These are phyloP conservation scores for Hippophae gyantsensis DNA, from an alignment of 306 rosid genomes.

Conservation along the genomic window DNA sequence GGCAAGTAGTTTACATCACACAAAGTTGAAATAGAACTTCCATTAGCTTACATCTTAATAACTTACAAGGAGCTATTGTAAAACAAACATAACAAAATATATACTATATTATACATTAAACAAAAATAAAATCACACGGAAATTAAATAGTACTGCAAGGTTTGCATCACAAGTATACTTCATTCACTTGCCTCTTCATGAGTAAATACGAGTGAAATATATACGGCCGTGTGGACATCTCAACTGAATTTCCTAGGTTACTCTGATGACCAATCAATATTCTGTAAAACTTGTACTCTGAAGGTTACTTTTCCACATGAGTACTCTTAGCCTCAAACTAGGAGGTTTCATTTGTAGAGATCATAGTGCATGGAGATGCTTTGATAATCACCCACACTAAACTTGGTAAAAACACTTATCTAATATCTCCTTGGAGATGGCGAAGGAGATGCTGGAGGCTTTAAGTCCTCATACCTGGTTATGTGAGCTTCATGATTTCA, in stretches of 20 bases:
- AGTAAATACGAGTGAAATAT: neutral
- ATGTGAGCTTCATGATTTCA: slow-evolving; percentile 1
- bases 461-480: slow-evolving; percentile 84
- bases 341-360: neutral
- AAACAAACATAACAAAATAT: too few relatives aligned
- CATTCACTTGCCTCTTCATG: slow-evolving; percentile 19
- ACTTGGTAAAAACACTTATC: slow-evolving; percentile 11
- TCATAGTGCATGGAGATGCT: neutral
- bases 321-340: slow-evolving; percentile 8
- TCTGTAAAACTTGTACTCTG: slow-evolving; percentile 18
- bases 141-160: neutral
- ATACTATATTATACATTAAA: neutral
- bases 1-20: too few relatives aligned
- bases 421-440: slow-evolving; percentile 30
- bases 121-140: neutral
- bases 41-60: too few relatives aligned
- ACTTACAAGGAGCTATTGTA: too few relatives aligned
- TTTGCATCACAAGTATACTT: slow-evolving; percentile 6
- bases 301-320: slow-evolving; percentile 1
- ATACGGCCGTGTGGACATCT: neutral
- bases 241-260: slow-evolving; percentile 3
- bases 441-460: slow-evolving; percentile 81
- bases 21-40: too few relatives aligned
- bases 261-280: slow-evolving; percentile 6
- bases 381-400: slow-evolving; percentile 27